A percentile compares a stretch with the other conserved stretches of the same genome.
phyloP scores from a whole-genome alignment of 2,329 filamentous ascomycete species.

The Fusarium gaditjirri region DNA sequence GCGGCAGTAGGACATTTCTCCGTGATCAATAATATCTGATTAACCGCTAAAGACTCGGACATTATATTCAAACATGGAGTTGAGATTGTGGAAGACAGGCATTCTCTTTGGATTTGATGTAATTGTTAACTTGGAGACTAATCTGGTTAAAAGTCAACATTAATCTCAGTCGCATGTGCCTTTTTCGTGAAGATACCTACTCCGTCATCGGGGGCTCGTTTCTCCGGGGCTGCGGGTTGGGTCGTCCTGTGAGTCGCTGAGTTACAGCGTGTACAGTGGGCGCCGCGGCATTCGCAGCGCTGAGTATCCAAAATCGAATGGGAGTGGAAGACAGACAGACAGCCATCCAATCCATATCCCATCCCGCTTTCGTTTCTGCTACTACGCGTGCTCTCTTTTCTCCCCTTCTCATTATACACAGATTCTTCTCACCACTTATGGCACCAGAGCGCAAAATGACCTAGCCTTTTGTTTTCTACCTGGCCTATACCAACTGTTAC shows the following conservation, averaged over 20 bases:
- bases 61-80: neutral
- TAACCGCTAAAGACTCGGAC: neutral
- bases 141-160: neutral
- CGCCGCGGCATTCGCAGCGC: constrained; percentile 35
- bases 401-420: constrained; percentile 37
- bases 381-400: constrained; percentile 40
- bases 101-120: neutral
- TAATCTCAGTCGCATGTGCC: constrained; percentile 5
- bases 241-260: constrained; percentile 27
- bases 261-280: constrained; percentile 10
- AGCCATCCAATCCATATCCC: constrained; percentile 24
- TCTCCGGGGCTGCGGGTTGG: constrained; percentile 36
- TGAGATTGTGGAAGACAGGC: neutral
- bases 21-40: neutral
- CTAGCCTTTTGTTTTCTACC: constrained; percentile 34
- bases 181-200: constrained; percentile 40
- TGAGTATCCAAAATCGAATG: constrained; percentile 43
- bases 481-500: constrained; percentile 38
- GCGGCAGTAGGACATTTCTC: neutral
- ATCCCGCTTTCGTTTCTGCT: constrained; percentile 37
- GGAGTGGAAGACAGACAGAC: constrained; percentile 18
- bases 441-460: constrained; percentile 40
- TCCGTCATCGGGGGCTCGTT: constrained; percentile 40
- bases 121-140: neutral
- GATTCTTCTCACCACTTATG: constrained; percentile 27